Percentiles rank a stretch among this genome's conserved stretches.
phyloP scores from a whole-genome alignment of 148 eudicot species.

The Arbutus unedo region DNA sequence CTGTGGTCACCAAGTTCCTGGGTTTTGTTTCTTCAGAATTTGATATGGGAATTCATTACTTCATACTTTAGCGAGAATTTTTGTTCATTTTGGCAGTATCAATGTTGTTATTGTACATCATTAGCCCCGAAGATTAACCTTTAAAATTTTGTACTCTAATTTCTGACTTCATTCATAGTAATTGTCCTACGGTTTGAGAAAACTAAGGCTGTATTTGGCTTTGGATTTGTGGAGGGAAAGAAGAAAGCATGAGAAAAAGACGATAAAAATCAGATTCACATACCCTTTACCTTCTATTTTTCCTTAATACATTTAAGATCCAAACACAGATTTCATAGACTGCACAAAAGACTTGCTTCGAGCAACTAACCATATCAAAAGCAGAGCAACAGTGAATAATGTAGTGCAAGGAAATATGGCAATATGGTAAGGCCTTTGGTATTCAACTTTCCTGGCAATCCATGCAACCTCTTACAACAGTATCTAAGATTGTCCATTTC shows the following conservation, averaged over 20 bases:
- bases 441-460: background rate
- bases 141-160: background rate
- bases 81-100: background rate
- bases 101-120: background rate
- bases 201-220: too few relatives aligned
- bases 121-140: background rate
- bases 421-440: background rate
- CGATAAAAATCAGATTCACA: too few relatives aligned
- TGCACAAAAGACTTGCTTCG: background rate
- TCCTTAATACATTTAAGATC: too few relatives aligned
- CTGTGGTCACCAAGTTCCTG: background rate
- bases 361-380: background rate
- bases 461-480: background rate
- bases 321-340: background rate
- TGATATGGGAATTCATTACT: background rate
- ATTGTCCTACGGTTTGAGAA: background rate
- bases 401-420: background rate
- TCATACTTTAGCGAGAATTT: background rate
- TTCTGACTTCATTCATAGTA: background rate
- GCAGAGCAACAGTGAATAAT: background rate
- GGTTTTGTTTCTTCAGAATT: background rate
- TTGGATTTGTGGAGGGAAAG: too few relatives aligned
- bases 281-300: too few relatives aligned
- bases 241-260: too few relatives aligned
- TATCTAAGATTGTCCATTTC: conserved; percentile 7